These are phyloP conservation scores for Aspergillus tanneri DNA, from an alignment of 2,329 filamentous ascomycete genomes.

Conservation along the genomic window DNA sequence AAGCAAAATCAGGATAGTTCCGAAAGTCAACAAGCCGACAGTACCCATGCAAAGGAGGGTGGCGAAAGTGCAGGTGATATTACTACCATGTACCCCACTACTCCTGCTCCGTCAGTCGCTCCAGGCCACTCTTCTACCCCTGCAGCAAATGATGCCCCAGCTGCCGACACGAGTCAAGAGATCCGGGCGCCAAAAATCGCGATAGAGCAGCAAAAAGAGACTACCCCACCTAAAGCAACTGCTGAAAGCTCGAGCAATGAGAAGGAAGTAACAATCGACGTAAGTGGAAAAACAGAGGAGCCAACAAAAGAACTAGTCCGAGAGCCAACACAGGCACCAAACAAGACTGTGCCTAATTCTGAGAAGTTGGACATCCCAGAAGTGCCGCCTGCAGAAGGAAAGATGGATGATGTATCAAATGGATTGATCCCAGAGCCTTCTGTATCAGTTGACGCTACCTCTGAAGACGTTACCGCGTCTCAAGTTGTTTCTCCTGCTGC, in stretches of 20 bases:
- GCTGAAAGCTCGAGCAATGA: neutral
- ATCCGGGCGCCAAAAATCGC: conserved; percentile 1
- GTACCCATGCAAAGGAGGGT: conserved; percentile 1
- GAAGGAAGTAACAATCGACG: neutral
- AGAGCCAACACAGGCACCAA: neutral
- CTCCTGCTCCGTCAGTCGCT: neutral
- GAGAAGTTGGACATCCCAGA: conserved; percentile 2
- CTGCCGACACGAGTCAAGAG: conserved; percentile 1
- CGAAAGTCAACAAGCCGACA: conserved; percentile 5
- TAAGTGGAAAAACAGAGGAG: neutral
- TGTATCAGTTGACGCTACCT: conserved; percentile 5
- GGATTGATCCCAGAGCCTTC: conserved; percentile 4
- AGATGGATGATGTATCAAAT: conserved; percentile 11
- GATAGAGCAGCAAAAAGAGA: neutral
- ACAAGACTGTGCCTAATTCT: conserved; percentile 4
- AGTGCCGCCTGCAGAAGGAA: neutral
- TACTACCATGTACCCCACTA: neutral
- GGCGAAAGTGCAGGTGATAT: conserved; percentile 2
- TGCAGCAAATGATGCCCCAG: neutral
- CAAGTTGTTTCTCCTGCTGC: conserved; percentile 2
- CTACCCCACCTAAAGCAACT: neutral
- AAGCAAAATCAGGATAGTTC: conserved; percentile 11
- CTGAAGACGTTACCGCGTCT: conserved; percentile 2
- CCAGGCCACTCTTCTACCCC: conserved; percentile 7
- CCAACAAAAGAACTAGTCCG: neutral